A percentile compares a stretch with the other conserved stretches of the same genome.
phyloP scores from a whole-genome alignment of 2,329 filamentous ascomycete species.

The Penicillium sp. region DNA sequence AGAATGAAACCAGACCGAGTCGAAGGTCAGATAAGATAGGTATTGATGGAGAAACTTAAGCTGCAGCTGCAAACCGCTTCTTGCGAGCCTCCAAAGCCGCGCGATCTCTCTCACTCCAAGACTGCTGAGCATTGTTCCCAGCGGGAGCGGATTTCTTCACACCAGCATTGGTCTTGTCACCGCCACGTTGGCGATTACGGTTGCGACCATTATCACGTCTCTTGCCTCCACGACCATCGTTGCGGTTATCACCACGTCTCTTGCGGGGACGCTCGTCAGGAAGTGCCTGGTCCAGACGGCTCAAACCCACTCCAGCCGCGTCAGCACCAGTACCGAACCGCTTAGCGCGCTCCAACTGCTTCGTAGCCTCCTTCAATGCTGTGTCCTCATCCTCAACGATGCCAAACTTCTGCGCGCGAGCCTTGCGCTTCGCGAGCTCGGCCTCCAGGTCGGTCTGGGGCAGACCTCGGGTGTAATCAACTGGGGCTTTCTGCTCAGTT shows the following conservation, averaged over 20 bases:
- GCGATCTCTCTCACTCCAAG: conserved; percentile 42
- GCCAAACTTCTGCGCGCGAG: conserved; percentile 49
- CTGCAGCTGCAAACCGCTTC: conserved; percentile 44
- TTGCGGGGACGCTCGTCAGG: conserved; percentile 42
- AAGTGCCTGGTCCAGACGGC: conserved; percentile 46
- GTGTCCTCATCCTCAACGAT: conserved; percentile 41
- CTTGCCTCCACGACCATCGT: conserved; percentile 43
- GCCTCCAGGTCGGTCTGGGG: conserved; percentile 44
- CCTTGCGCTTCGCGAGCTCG: conserved; percentile 48
- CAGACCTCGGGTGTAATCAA: conserved; percentile 43
- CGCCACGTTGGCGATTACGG: conserved; percentile 25
- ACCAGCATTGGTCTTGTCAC: conserved; percentile 16
- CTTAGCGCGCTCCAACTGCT: conserved; percentile 46
- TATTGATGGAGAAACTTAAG: conserved; percentile 17
- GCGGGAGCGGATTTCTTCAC: conserved; percentile 17
- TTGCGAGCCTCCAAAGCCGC: conserved; percentile 47
- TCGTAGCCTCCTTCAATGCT: conserved; percentile 42
- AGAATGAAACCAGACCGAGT: background rate
- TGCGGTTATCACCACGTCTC: conserved; percentile 32
- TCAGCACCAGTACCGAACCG: conserved; percentile 41
- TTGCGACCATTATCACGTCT: conserved; percentile 38
- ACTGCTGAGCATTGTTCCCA: conserved; percentile 18
- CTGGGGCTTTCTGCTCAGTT: conserved; percentile 33
- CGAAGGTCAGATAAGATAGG: background rate
- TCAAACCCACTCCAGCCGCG: conserved; percentile 29